Evolutionary conservation across 345 rosid species (phyloP), one percentile per base, ranked within the genome.

Genomic region (Linum tenue): DNA sequence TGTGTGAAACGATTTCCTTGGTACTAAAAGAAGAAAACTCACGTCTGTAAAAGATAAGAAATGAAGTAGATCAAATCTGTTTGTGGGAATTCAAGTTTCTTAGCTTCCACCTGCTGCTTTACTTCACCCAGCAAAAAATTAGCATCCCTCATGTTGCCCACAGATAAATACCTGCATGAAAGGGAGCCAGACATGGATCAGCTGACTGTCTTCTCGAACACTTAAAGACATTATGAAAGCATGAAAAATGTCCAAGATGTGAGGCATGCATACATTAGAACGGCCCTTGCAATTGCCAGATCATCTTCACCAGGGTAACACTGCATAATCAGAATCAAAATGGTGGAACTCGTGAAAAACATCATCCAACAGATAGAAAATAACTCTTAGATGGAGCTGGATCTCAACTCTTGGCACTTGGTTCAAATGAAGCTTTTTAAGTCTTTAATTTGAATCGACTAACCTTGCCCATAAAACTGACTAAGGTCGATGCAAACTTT

Each of bases 221-320:
- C 41, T 10, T 14, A 17, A 41, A 9, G 14, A 61, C 2, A 8
- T 22, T 38, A 55, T 16, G 22, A 36, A 31, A 64, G 57, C 8
- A 39, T 37, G 22, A 62, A 68, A 64, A 36, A 58, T 59, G 16
- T 58, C 64, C 35, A 51, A 56, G 16, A n/a, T 68, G 12, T 40
- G 9, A 53, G 59, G 70, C 61, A 63, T 38, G 60, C 89, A 77
- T 75, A 95, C 97, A 87, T 74, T 69, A 95, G 80, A 67, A 84
- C 69, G 64, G 88, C 96, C 64, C 91, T 77, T 72, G 92, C 90
- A 74, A 94, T 80, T 31, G 95, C 99, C 55, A 88, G 72, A 80
- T 94, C 99, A 73, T 91, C 99, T 87, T 94, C 99, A 39, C 96
- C 91, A 1, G 99, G 99, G 84, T 88, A 94, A 76, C 99, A 90